Evolutionary conservation across 805 yeast species (phyloP).

Genomic region (Cyberlindnera sargentensis): DNA sequence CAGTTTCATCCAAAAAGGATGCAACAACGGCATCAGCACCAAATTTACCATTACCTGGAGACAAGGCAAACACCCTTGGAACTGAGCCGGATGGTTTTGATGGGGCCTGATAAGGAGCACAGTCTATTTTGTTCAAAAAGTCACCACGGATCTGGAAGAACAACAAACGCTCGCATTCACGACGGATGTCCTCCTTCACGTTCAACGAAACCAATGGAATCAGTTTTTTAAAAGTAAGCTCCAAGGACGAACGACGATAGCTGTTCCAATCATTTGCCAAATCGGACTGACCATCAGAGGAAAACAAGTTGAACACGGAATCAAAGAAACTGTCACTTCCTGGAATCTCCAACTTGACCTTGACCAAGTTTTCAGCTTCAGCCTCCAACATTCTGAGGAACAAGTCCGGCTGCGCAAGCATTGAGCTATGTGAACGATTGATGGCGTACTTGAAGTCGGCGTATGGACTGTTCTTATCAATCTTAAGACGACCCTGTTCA

Average conservation of each 20-base stretch:
- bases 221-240: constrained; percentile 58
- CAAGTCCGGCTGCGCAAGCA: constrained; percentile 68
- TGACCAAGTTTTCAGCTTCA: constrained; percentile 68
- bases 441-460: constrained; percentile 89
- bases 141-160: constrained; percentile 62
- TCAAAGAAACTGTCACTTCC: constrained; percentile 33
- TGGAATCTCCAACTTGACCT: constrained; percentile 48
- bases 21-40: constrained; percentile 83
- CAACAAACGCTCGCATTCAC: constrained; percentile 66
- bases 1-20: constrained; percentile 68
- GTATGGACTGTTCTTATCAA: constrained; percentile 73
- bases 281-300: constrained; percentile 74
- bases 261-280: constrained; percentile 75
- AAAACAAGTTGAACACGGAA: constrained; percentile 45
- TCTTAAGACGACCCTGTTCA: constrained; percentile 72
- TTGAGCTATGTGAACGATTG: constrained; percentile 71
- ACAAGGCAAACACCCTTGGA: constrained; percentile 76
- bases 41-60: constrained; percentile 81
- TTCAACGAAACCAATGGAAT: constrained; percentile 63
- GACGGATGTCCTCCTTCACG: constrained; percentile 75
- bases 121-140: constrained; percentile 71
- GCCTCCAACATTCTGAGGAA: constrained; percentile 90
- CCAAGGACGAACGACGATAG: constrained; percentile 61
- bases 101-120: constrained; percentile 86
- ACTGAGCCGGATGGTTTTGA: constrained; percentile 72